Evolutionary conservation across 192 early-diverging fungal genomes (phyloP).

Genomic region (Umbelopsis isabellina): DNA sequence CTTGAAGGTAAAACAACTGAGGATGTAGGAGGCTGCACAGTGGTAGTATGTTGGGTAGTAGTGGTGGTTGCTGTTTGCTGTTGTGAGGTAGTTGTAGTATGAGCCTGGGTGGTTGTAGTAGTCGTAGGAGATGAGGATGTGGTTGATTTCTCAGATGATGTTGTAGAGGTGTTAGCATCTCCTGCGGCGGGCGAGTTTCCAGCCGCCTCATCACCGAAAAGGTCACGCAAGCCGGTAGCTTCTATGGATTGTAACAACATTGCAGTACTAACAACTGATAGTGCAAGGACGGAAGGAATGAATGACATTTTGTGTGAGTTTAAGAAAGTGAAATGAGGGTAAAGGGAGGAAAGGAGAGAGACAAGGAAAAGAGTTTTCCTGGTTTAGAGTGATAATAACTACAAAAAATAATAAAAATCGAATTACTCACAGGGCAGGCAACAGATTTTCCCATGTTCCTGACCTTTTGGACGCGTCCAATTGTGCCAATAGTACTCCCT

Average conservation of each 20-base stretch:
- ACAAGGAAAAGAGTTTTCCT: not conserved
- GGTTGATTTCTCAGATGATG: slow-evolving; percentile 6
- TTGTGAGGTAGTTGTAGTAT: not conserved
- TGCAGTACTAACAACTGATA: not conserved
- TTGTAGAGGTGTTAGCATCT: not conserved
- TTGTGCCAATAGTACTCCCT: too few species aligned
- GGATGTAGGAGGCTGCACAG: not conserved
- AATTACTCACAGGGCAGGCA: too few species aligned
- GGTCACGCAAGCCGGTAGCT: not conserved
- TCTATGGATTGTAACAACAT: slow-evolving; percentile 9
- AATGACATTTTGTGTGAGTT: slow-evolving; percentile 8
- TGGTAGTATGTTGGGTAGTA: not conserved
- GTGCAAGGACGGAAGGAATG: not conserved
- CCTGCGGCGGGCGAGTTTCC: too few species aligned
- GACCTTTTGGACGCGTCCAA: too few species aligned
- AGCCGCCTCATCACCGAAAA: not conserved
- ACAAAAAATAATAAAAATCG: too few species aligned
- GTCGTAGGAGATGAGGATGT: not conserved
- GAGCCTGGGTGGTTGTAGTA: not conserved
- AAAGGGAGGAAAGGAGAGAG: slow-evolving; percentile 13
- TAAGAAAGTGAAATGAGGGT: slow-evolving; percentile 2
- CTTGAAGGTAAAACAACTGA: not conserved
- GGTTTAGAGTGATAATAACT: too few species aligned
- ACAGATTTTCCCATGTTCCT: too few species aligned
- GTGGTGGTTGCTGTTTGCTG: not conserved